phyloP scores from a whole-genome alignment of 1,139 yeast genomes.

The Taphrina sp. region DNA sequence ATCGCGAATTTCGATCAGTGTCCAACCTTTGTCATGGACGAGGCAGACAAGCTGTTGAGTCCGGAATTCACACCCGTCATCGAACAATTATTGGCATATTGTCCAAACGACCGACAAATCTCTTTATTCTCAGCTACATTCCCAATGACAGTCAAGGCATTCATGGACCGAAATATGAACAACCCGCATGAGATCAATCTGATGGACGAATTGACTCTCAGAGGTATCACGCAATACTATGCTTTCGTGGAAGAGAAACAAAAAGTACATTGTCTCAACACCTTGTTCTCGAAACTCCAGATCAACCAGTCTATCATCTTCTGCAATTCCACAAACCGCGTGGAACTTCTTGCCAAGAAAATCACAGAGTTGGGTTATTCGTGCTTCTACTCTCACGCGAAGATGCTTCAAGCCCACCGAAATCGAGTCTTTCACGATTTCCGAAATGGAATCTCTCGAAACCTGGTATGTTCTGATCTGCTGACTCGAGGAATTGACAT shows the following conservation, averaged over 20 bases:
- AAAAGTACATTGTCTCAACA: constrained; percentile 91
- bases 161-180: constrained; percentile 67
- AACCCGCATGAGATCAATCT: constrained; percentile 93
- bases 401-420: constrained; percentile 96
- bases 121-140: constrained; percentile 91
- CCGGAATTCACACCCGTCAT: constrained; percentile 86
- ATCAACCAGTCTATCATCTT: constrained; percentile 95
- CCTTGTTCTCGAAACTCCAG: constrained; percentile 86
- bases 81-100: constrained; percentile 78
- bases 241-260: constrained; percentile 97
- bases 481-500: constrained; percentile 98
- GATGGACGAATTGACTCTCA: constrained; percentile 94
- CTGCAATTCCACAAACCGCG: constrained; percentile 95
- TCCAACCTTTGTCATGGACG: constrained; percentile 93
- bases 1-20: constrained; percentile 86
- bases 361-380: constrained; percentile 96
- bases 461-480: constrained; percentile 92
- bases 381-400: constrained; percentile 95
- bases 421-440: constrained; percentile 98
- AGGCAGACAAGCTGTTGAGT: constrained; percentile 94
- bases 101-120: constrained; percentile 80
- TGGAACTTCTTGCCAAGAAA: constrained; percentile 89
- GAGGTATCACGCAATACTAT: constrained; percentile 95
- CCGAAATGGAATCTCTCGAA: constrained; percentile 97
- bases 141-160: constrained; percentile 88